These are phyloP conservation scores for Xylaria sp. DNA, from an alignment of 2,329 filamentous ascomycete species.

Conservation along the genomic window DNA sequence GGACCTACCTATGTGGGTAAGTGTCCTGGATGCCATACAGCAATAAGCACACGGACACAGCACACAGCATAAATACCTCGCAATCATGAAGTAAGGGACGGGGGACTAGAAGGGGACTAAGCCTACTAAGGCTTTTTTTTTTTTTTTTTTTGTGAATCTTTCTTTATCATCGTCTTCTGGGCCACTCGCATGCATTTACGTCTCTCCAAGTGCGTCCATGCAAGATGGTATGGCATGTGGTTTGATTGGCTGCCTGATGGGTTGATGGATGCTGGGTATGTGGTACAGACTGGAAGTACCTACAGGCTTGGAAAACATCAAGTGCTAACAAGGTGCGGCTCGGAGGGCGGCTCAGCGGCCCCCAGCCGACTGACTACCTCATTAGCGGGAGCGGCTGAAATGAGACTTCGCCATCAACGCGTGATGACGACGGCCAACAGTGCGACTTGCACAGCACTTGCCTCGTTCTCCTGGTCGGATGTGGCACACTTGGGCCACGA, in stretches of 20 bases:
- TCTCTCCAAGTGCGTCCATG: neutral
- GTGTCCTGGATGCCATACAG: neutral
- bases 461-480: neutral
- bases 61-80: neutral
- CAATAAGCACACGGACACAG: neutral
- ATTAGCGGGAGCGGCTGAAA: slow-evolving; percentile 27
- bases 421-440: slow-evolving; percentile 14
- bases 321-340: slow-evolving; percentile 33
- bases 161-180: neutral
- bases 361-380: slow-evolving; percentile 24
- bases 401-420: slow-evolving; percentile 17
- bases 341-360: slow-evolving; percentile 30
- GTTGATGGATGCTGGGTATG: neutral
- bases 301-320: slow-evolving; percentile 12
- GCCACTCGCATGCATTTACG: neutral
- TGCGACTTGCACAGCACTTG: neutral
- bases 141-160: neutral
- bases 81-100: neutral
- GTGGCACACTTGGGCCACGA: slow-evolving; percentile 5
- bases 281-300: neutral
- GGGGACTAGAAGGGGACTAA: too few species aligned
- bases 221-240: neutral
- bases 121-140: too few species aligned
- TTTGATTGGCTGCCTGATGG: slow-evolving; percentile 14
- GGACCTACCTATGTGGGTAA: neutral